Percentiles rank a stretch among this genome's conserved stretches.
These are phyloP conservation scores for Byssoonygena ceratinophila DNA, from an alignment of 2,329 filamentous ascomycete genomes.

Conservation along the genomic window DNA sequence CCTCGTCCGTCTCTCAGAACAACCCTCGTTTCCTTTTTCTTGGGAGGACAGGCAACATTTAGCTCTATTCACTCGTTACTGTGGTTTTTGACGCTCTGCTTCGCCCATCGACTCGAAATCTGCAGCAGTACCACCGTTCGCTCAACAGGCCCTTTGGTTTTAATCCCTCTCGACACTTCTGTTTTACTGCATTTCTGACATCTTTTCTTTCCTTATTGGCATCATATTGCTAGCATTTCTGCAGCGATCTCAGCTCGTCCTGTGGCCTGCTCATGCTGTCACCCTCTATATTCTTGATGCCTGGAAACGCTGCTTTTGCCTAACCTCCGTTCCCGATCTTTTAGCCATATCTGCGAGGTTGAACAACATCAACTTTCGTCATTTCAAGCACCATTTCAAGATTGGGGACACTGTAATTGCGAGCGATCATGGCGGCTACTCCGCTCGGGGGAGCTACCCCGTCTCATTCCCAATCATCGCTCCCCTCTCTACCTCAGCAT, in stretches of 20 bases:
- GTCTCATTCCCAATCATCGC: conserved; percentile 67
- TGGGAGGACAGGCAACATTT: not conserved
- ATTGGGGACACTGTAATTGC: not conserved
- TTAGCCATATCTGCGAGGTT: not conserved
- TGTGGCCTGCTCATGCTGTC: not conserved
- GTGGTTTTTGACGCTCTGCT: not conserved
- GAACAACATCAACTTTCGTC: not conserved
- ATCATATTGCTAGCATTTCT: not conserved
- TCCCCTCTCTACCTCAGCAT: conserved; percentile 74
- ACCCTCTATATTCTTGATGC: not conserved
- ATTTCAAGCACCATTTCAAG: not conserved
- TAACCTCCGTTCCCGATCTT: not conserved
- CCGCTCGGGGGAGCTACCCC: conserved; percentile 33
- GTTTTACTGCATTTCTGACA: not conserved
- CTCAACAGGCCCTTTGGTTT: not conserved
- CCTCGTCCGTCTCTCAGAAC: not conserved
- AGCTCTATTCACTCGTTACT: conserved; percentile 8
- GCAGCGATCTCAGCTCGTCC: not conserved
- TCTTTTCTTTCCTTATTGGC: not conserved
- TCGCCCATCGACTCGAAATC: not conserved
- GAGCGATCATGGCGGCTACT: conserved; percentile 34
- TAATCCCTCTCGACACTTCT: not conserved
- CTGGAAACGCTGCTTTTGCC: not conserved
- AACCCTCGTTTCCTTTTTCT: not conserved
- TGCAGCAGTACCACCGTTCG: not conserved